These are phyloP conservation scores for Ramaria sp. DNA, from an alignment of 768 basidiomycete species.

Conservation along the genomic window DNA sequence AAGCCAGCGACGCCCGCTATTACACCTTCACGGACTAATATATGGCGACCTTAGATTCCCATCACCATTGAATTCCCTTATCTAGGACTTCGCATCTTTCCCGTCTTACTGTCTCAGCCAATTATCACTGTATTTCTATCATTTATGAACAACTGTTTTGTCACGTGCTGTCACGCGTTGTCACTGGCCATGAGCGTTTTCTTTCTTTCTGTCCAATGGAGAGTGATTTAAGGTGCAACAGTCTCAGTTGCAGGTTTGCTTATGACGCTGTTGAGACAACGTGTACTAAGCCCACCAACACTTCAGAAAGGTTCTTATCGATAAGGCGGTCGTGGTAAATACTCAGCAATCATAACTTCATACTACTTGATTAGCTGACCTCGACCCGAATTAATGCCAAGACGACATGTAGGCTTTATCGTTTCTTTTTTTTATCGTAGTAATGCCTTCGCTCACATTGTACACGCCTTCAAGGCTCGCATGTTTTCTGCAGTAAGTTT, in stretches of 20 bases:
- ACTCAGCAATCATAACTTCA: not conserved
- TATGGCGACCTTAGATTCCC: slow-evolving; percentile 51
- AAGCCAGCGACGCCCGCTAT: slow-evolving; percentile 37
- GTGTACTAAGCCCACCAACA: slow-evolving; percentile 15
- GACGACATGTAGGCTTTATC: slow-evolving; percentile 41
- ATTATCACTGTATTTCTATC: slow-evolving; percentile 6
- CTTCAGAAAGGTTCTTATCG: slow-evolving; percentile 51
- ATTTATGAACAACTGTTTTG: not conserved
- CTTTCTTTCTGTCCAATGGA: slow-evolving; percentile 11
- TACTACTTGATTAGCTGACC: slow-evolving; percentile 6
- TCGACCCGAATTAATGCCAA: slow-evolving; percentile 22
- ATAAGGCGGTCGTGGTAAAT: slow-evolving; percentile 81
- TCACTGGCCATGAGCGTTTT: not conserved
- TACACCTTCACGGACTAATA: slow-evolving; percentile 39
- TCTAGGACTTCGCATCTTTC: not conserved
- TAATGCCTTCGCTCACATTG: not conserved
- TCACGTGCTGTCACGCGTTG: slow-evolving; percentile 2
- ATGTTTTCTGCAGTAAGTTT: slow-evolving; percentile 68
- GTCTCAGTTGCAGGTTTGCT: slow-evolving; percentile 7
- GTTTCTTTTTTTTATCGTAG: slow-evolving; percentile 5
- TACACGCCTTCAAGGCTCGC: slow-evolving; percentile 45
- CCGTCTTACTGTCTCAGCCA: not conserved
- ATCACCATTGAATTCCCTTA: not conserved
- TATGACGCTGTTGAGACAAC: not conserved
- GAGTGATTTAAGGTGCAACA: slow-evolving; percentile 15